Conservation (phyloP, 306 rosid genomes). For the Gastrolobium bilobum region DNA sequence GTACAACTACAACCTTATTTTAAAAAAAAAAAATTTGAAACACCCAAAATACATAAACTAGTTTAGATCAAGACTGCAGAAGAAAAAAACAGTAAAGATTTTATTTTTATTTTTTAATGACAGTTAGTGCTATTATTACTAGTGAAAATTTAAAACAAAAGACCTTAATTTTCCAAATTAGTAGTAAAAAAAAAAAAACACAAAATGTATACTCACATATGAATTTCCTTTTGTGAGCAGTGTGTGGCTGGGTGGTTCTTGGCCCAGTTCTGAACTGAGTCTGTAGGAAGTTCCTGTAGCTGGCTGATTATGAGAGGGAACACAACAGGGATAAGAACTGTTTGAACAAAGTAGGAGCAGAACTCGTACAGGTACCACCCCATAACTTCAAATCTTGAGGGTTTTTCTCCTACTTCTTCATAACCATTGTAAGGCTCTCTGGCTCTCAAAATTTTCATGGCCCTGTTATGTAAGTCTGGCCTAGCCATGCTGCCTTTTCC, state of each 20-base stretch:
- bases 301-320: constrained; percentile 89
- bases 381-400: constrained; percentile 65
- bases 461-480: constrained; percentile 59
- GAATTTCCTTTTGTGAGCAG: constrained; percentile 67
- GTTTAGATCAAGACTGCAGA: constrained; percentile 46
- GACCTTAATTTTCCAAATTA: not conserved
- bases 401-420: constrained; percentile 69
- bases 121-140: not conserved
- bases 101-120: not conserved
- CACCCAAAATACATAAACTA: constrained; percentile 32
- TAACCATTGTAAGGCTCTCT: constrained; percentile 58
- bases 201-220: constrained; percentile 62
- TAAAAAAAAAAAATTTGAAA: constrained; percentile 26
- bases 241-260: constrained; percentile 37
- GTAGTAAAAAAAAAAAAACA: not conserved
- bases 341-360: constrained; percentile 71
- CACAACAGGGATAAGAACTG: constrained; percentile 78
- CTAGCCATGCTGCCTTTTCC: constrained; percentile 12
- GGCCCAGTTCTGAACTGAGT: constrained; percentile 51
- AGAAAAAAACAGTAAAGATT: constrained; percentile 4
- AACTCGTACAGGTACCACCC: constrained; percentile 87
- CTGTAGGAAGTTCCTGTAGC: constrained; percentile 52
- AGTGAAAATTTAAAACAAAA: not conserved
- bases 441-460: constrained; percentile 60
- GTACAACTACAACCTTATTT: not conserved